phyloP scores from a whole-genome alignment of 805 yeast species.

The Suhomyces kilbournensis region DNA sequence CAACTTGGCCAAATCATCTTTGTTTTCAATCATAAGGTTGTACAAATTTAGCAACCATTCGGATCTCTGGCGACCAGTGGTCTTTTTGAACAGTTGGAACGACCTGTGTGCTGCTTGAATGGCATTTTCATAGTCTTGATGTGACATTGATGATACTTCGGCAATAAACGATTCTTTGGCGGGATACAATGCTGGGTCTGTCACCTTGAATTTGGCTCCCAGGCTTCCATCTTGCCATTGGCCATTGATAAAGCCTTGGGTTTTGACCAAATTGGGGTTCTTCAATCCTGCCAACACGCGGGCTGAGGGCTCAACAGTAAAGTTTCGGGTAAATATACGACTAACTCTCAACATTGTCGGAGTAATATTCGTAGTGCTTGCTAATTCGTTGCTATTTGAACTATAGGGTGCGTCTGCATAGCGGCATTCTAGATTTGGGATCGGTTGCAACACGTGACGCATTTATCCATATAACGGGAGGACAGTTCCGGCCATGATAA shows the following conservation, averaged over 20 bases:
- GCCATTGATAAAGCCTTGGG: slow-evolving; percentile 70
- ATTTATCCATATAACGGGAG: neutral
- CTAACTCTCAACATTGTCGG: neutral
- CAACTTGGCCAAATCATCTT: slow-evolving; percentile 62
- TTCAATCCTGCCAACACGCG: slow-evolving; percentile 23
- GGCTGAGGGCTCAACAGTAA: slow-evolving; percentile 2
- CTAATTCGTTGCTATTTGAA: neutral
- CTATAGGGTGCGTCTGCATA: neutral
- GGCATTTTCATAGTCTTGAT: slow-evolving; percentile 52
- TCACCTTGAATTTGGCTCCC: slow-evolving; percentile 55
- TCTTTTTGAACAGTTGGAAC: slow-evolving; percentile 49
- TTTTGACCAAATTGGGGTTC: slow-evolving; percentile 51
- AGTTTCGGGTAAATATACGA: neutral
- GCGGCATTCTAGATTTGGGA: neutral
- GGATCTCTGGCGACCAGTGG: slow-evolving; percentile 57
- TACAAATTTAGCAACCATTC: slow-evolving; percentile 51
- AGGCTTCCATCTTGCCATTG: slow-evolving; percentile 56
- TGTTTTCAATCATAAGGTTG: slow-evolving; percentile 52
- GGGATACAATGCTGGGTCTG: slow-evolving; percentile 66
- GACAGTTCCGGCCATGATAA: neutral
- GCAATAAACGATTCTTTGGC: slow-evolving; percentile 43
- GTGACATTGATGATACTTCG: slow-evolving; percentile 53
- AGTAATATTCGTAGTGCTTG: neutral
- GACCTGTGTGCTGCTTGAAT: slow-evolving; percentile 54
- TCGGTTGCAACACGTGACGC: neutral